A percentile compares a stretch with the other conserved stretches of the same genome.
Conservation (phyloP, 768 basidiomycete species). For the Podaxis sp. region DNA sequence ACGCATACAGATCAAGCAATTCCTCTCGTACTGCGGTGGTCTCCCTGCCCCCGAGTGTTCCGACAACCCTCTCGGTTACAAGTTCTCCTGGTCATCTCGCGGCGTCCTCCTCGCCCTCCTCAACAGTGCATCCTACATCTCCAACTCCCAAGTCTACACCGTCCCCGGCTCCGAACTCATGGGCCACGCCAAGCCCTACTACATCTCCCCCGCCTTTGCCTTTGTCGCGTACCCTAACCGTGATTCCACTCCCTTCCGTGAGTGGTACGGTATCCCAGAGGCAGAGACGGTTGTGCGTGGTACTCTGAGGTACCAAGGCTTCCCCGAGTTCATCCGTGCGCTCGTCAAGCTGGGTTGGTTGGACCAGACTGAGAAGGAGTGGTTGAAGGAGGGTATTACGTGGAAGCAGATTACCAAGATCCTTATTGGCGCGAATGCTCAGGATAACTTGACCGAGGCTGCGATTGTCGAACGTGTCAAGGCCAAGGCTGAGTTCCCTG, state of each 20-base stretch:
- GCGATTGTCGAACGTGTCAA: conserved; percentile 73
- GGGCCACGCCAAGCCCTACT: conserved; percentile 89
- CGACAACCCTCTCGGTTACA: conserved; percentile 96
- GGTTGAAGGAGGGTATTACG: conserved; percentile 69
- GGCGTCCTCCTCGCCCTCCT: conserved; percentile 94
- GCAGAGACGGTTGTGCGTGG: conserved; percentile 91
- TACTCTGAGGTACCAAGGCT: conserved; percentile 92
- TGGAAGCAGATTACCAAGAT: conserved; percentile 85
- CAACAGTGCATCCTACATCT: conserved; percentile 83
- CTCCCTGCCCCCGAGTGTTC: conserved; percentile 90
- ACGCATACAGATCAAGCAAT: conserved; percentile 69
- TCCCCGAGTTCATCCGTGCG: conserved; percentile 90
- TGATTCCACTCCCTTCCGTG: conserved; percentile 85
- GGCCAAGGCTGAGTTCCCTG: conserved; percentile 70
- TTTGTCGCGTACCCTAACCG: conserved; percentile 98
- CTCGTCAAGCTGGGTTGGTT: conserved; percentile 89
- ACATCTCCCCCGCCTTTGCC: conserved; percentile 91
- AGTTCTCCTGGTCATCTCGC: conserved; percentile 98
- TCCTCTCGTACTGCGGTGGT: conserved; percentile 94
- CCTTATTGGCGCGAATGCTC: conserved; percentile 64
- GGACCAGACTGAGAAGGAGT: conserved; percentile 70
- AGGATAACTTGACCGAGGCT: conserved; percentile 43
- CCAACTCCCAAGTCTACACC: conserved; percentile 58
- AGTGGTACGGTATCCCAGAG: conserved; percentile 92
- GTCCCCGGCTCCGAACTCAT: conserved; percentile 85